Conservation (phyloP, 208 protist genomes). For the Leishmania tarentolae region DNA sequence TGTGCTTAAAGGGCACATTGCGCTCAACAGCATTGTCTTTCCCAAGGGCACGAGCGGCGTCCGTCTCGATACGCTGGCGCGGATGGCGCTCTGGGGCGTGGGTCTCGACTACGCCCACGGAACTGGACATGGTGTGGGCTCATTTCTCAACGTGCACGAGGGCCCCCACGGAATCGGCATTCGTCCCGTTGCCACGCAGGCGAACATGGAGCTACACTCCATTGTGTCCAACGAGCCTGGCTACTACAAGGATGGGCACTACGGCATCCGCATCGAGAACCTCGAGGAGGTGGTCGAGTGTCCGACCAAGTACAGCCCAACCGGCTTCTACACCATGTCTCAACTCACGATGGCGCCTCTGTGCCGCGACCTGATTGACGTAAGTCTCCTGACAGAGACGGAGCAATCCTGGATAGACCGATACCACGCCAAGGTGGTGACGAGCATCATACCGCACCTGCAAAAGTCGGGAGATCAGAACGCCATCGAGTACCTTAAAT, state of each 20-base stretch:
- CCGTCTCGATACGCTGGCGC: constrained; percentile 91
- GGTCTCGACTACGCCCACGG: constrained; percentile 97
- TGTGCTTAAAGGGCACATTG: constrained; percentile 96
- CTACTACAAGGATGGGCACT: constrained; percentile 97
- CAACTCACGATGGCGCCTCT: constrained; percentile 91
- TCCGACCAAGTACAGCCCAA: constrained; percentile 51
- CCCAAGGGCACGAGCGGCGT: constrained; percentile 81
- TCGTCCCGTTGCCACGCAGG: constrained; percentile 50
- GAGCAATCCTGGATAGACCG: constrained; percentile 78
- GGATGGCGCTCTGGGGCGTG: constrained; percentile 89
- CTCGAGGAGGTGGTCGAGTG: constrained; percentile 88
- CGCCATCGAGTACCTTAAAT: constrained; percentile 68
- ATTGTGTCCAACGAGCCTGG: constrained; percentile 95
- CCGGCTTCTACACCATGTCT: constrained; percentile 77
- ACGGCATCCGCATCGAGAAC: constrained; percentile 99
- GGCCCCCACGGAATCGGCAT: constrained; percentile 85
- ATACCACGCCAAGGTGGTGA: constrained; percentile 71
- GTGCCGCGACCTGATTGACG: constrained; percentile 90
- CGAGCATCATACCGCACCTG: constrained; percentile 50
- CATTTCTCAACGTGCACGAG: constrained; percentile 97
- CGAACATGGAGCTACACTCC: constrained; percentile 55
- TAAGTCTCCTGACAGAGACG: constrained; percentile 57
- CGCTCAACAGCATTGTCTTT: constrained; percentile 83
- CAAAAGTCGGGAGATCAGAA: constrained; percentile 42
- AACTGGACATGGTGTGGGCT: constrained; percentile 97